phyloP scores from a whole-genome alignment of 495 filamentous ascomycete genomes.

The Penicillium arizonense region DNA sequence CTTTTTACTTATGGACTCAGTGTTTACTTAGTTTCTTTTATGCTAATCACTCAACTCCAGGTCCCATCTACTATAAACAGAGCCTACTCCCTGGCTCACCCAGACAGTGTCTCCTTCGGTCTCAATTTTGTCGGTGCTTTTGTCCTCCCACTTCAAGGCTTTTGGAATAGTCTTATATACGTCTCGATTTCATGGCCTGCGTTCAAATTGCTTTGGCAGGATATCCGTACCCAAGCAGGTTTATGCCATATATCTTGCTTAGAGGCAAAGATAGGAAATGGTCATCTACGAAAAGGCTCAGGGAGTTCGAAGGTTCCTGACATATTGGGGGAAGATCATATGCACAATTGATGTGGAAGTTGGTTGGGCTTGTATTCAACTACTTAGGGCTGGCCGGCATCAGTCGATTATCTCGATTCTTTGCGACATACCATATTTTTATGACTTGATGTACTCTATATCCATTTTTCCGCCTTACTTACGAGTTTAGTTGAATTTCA shows the following conservation, averaged over 20 bases:
- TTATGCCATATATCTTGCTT: not conserved
- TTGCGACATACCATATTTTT: not conserved
- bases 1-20: slow-evolving; percentile 2
- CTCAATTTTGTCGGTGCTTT: slow-evolving; percentile 70
- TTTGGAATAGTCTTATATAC: slow-evolving; percentile 86
- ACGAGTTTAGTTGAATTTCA: not conserved
- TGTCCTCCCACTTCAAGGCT: slow-evolving; percentile 81
- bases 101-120: slow-evolving; percentile 48
- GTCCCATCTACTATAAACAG: slow-evolving; percentile 79
- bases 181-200: slow-evolving; percentile 55
- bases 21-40: not conserved
- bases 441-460: not conserved
- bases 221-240: slow-evolving; percentile 6
- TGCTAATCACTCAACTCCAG: slow-evolving; percentile 23
- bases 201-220: slow-evolving; percentile 22
- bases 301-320: not conserved
- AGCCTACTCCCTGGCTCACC: slow-evolving; percentile 64
- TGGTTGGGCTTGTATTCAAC: not conserved
- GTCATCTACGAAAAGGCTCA: not conserved
- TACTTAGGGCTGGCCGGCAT: slow-evolving; percentile 1
- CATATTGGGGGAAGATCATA: not conserved
- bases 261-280: not conserved
- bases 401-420: not conserved
- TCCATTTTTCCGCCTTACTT: not conserved
- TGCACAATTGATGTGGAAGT: not conserved